Base-by-base conservation (phyloP, 1,284 basidiomycete species). In the Malassezia equina region DNA sequence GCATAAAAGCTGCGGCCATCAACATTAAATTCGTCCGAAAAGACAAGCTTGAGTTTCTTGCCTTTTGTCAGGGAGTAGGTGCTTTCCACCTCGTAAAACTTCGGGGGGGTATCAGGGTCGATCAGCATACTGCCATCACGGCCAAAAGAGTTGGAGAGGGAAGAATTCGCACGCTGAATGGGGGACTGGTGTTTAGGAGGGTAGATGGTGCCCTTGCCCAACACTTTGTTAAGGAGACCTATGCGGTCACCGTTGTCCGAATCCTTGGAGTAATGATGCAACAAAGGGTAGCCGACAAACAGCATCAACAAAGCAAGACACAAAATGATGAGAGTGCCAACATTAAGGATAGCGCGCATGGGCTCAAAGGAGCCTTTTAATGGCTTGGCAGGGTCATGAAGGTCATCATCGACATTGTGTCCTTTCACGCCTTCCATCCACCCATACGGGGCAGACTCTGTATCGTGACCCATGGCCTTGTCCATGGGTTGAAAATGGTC, bases 1-100 rank as follows among this genome's bases (percentile, higher is more conserved):
- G 77, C 76, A 57, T 77, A 81, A 85, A 89, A 75, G 9, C 66
- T 67, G n/a, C 73, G 58, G 8, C 71, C 71, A 44, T 73, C 65
- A 9, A 53, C 55, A 50, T 75, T 74, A 50, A 75, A 75, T 52
- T 75, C 73, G 51, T 75, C 73, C 41, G 63, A 66, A 42, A 75
- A 75, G 9, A 75, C 73, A n/a, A 75, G 63, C 48, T 73, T 59
- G 54, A 65, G 57, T 45, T 65, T 43, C 19, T 57, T 57, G 2
- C 39, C 36, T 15, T 12, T 17, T 13, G 61, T 56, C 21, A 48
- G 50, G 19, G 69, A 69, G 25, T 67, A 73, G 75, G 90, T 91
- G 7, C 64, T 60, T 25, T 32, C 41, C 27, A 58, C 51, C 2
- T 51, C 62, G 33, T 47, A 56, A 1, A 59, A 62, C 4, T 59